phyloP scores from a whole-genome alignment of 768 basidiomycete species.

The Dacryopinax primogenitus region DNA sequence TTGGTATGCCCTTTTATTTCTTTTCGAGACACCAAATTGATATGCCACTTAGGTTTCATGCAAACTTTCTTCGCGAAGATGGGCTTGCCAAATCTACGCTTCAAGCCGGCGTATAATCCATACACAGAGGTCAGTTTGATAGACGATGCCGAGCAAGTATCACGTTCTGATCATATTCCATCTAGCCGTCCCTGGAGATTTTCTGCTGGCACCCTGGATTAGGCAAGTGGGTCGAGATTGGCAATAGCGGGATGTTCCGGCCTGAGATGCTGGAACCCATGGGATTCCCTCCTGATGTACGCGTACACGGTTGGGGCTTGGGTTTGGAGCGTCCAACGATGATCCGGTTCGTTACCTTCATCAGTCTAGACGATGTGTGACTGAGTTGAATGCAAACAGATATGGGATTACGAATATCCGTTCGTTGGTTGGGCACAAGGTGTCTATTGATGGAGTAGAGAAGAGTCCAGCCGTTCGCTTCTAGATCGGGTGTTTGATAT shows the following conservation, averaged over 20 bases:
- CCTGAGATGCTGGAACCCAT: slow-evolving; percentile 99
- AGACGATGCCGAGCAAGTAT: background rate
- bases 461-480: slow-evolving; percentile 84
- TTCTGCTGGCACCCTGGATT: slow-evolving; percentile 95
- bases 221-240: slow-evolving; percentile 92
- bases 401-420: slow-evolving; percentile 97
- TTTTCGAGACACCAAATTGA: background rate
- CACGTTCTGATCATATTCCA: background rate
- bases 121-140: slow-evolving; percentile 69
- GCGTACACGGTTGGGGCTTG: slow-evolving; percentile 95
- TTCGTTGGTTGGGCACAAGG: slow-evolving; percentile 94
- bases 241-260: slow-evolving; percentile 98
- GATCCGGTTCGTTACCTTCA: slow-evolving; percentile 62
- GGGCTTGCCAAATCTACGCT: slow-evolving; percentile 84
- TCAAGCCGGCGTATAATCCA: slow-evolving; percentile 98
- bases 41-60: slow-evolving; percentile 71
- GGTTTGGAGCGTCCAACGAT: slow-evolving; percentile 92
- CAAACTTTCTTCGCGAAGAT: slow-evolving; percentile 95
- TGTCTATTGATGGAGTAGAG: slow-evolving; percentile 77
- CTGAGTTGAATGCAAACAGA: slow-evolving; percentile 29
- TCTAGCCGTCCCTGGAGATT: slow-evolving; percentile 86
- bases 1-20: slow-evolving; percentile 42
- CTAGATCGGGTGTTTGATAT: slow-evolving; percentile 29
- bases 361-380: background rate
- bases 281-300: slow-evolving; percentile 93